Percentiles rank a stretch among this genome's conserved stretches.
Conservation (phyloP, 257 asterid species). For the Lycium barbarum region DNA sequence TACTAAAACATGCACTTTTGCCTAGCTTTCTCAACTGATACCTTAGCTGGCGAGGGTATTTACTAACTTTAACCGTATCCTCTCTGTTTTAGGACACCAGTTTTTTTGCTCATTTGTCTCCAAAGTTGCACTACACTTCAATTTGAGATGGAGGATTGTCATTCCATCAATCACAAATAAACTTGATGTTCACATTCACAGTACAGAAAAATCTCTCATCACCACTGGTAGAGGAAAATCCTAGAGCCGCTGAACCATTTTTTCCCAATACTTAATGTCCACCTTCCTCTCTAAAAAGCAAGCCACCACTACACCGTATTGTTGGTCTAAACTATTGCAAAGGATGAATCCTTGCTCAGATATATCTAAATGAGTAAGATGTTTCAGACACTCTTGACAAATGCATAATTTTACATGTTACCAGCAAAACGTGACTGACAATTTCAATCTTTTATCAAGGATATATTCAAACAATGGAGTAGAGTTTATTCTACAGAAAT, state of each 20-base stretch:
- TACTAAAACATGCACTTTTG: not conserved
- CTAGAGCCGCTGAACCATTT: too few relatives aligned
- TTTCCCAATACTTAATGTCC: too few relatives aligned
- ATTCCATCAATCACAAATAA: too few relatives aligned
- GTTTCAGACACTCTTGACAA: not conserved
- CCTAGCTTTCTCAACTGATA: not conserved
- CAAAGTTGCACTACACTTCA: not conserved
- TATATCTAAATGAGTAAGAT: not conserved
- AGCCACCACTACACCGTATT: too few relatives aligned
- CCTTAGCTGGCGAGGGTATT: not conserved
- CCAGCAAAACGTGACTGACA: not conserved
- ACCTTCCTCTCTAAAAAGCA: too few relatives aligned
- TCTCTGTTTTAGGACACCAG: slow-evolving; percentile 13
- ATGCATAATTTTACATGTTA: too few relatives aligned
- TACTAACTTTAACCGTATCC: not conserved
- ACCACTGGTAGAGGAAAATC: too few relatives aligned
- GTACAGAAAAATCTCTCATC: too few relatives aligned
- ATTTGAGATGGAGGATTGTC: not conserved
- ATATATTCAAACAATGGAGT: not conserved
- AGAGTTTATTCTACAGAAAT: not conserved
- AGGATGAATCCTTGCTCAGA: not conserved
- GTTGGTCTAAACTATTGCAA: too few relatives aligned
- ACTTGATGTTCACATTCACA: too few relatives aligned
- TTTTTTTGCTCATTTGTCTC: not conserved
- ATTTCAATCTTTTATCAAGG: not conserved